phyloP scores from a whole-genome alignment of 2,329 filamentous ascomycete genomes.

The Penicillium frequentans region DNA sequence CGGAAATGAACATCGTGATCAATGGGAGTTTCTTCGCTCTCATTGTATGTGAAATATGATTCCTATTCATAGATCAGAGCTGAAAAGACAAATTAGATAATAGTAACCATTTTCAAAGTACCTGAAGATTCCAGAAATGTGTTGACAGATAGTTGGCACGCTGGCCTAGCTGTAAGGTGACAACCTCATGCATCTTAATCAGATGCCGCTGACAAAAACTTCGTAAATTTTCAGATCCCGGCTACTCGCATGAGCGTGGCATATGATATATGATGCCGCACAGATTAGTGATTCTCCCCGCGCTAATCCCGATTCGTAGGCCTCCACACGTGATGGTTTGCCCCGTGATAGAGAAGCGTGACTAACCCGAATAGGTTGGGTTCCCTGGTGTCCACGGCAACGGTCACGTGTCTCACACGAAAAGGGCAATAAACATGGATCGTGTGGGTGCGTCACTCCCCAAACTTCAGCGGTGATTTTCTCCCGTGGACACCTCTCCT shows the following conservation, averaged over 20 bases:
- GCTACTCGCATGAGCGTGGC: conserved; percentile 4
- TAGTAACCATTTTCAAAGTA: conserved; percentile 36
- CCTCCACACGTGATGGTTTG: conserved; percentile 5
- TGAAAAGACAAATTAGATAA: background rate
- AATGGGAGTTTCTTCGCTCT: conserved; percentile 64
- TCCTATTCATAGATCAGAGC: conserved; percentile 58
- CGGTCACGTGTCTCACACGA: conserved; percentile 29
- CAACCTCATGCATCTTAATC: conserved; percentile 79
- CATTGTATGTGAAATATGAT: conserved; percentile 90
- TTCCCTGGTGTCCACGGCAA: conserved; percentile 29
- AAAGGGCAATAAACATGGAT: conserved; percentile 31
- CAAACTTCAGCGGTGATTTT: conserved; percentile 23
- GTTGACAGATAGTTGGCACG: conserved; percentile 90
- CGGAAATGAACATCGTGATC: conserved; percentile 90
- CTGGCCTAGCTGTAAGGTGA: conserved; percentile 91
- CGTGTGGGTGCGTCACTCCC: conserved; percentile 32
- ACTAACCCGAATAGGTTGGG: background rate
- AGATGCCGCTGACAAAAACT: background rate
- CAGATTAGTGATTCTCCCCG: conserved; percentile 1
- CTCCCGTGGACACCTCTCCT: conserved; percentile 9
- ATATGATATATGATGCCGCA: conserved; percentile 2
- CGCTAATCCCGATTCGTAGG: conserved; percentile 4
- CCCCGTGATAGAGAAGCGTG: background rate
- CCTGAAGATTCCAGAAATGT: conserved; percentile 97
- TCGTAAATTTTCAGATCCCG: background rate